phyloP scores from a whole-genome alignment of 441 rosid genomes.

The Erysimum pusillum region DNA sequence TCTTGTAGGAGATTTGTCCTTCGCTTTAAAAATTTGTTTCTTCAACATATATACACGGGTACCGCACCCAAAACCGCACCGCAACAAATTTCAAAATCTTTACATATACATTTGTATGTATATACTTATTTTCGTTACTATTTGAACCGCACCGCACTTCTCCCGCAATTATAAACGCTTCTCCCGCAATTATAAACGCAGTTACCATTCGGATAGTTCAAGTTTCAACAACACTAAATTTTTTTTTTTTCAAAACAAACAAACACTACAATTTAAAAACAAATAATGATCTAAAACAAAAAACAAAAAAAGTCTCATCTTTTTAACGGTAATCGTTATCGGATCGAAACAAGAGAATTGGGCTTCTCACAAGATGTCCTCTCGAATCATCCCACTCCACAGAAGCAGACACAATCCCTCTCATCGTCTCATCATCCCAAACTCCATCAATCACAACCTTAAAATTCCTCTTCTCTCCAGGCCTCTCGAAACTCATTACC shows the following conservation, averaged over 20 bases:
- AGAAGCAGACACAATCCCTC: constrained; percentile 55
- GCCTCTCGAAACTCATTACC: constrained; percentile 43
- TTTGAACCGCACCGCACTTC: no score
- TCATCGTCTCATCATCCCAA: constrained; percentile 35
- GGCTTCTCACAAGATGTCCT: constrained; percentile 64
- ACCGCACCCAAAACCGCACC: no score
- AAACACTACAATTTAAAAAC: background rate
- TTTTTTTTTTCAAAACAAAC: background rate
- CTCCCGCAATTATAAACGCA: no score
- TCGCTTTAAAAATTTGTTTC: background rate
- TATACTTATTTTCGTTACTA: no score
- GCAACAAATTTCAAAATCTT: no score
- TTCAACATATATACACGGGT: no score
- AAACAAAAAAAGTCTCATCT: no score
- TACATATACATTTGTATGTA: no score
- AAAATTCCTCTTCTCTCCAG: constrained; percentile 48
- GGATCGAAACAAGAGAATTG: constrained; percentile 57
- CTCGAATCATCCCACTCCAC: constrained; percentile 71
- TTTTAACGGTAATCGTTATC: background rate
- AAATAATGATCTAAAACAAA: constrained; percentile 1
- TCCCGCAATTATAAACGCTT: no score
- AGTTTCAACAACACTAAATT: background rate
- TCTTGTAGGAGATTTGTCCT: background rate
- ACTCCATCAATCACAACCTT: constrained; percentile 63
- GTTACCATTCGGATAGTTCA: no score